phyloP scores from a whole-genome alignment of 768 basidiomycete species.

The Punctularia strigosozonata region DNA sequence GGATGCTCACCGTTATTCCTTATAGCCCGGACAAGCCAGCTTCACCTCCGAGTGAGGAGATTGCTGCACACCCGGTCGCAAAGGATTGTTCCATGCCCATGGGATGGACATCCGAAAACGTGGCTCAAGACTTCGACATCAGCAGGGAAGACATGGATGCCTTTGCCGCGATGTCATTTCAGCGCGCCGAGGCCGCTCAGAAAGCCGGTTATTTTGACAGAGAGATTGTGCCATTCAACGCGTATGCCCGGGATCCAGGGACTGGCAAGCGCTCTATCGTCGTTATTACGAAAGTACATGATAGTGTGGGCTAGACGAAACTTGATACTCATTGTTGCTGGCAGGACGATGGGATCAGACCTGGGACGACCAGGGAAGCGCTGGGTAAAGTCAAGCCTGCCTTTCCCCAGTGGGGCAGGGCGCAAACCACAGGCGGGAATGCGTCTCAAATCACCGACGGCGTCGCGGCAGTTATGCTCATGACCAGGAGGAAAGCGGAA shows the following conservation, averaged over 20 bases:
- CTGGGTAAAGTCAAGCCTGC: slow-evolving; percentile 58
- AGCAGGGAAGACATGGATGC: slow-evolving; percentile 67
- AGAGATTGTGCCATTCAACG: slow-evolving; percentile 72
- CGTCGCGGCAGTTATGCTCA: slow-evolving; percentile 69
- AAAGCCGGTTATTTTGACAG: slow-evolving; percentile 48
- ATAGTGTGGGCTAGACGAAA: too few relatives aligned
- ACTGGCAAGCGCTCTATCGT: slow-evolving; percentile 42
- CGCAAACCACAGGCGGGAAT: slow-evolving; percentile 73
- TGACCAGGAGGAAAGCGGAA: slow-evolving; percentile 72
- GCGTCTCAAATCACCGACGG: slow-evolving; percentile 82
- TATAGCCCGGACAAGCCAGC: slow-evolving; percentile 54
- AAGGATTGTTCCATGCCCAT: slow-evolving; percentile 59
- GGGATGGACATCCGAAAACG: slow-evolving; percentile 89
- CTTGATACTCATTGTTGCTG: too few relatives aligned
- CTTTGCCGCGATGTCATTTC: slow-evolving; percentile 65
- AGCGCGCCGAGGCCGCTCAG: slow-evolving; percentile 67
- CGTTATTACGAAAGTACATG: slow-evolving; percentile 43
- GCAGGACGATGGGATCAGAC: slow-evolving; percentile 75
- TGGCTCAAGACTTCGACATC: slow-evolving; percentile 62
- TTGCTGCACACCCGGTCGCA: slow-evolving; percentile 43
- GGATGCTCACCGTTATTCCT: slow-evolving; percentile 10
- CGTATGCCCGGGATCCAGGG: slow-evolving; percentile 42
- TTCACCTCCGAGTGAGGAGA: slow-evolving; percentile 46
- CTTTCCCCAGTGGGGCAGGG: slow-evolving; percentile 74
- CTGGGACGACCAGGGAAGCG: slow-evolving; percentile 56